Evolutionary conservation across 345 rosid species (phyloP).

Genomic region (Hevea brasiliensis): DNA sequence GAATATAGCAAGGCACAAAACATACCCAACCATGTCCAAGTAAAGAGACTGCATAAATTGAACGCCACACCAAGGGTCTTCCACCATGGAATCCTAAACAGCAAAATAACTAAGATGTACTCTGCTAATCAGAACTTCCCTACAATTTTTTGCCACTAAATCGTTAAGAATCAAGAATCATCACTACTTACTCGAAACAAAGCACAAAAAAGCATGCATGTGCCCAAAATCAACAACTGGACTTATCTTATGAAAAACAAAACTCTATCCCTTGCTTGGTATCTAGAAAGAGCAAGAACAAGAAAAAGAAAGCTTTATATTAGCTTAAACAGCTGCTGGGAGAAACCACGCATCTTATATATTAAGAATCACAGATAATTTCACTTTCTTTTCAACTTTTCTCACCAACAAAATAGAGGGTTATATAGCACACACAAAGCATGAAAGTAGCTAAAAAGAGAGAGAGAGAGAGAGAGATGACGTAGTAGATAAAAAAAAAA

Average conservation of each 20-base stretch:
- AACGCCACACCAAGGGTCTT: too few species aligned
- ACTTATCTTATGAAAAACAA: not conserved
- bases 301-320: not conserved
- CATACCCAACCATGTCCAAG: too few species aligned
- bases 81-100: not conserved
- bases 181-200: not conserved
- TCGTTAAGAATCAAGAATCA: not conserved
- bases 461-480: not conserved
- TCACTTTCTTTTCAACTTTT: not conserved
- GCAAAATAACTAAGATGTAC: not conserved
- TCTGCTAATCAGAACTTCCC: not conserved
- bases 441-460: not conserved
- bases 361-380: not conserved
- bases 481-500: not conserved
- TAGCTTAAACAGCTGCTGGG: too few species aligned
- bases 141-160: not conserved
- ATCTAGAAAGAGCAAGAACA: not conserved
- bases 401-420: slow-evolving; percentile 2
- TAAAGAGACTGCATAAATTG: too few species aligned
- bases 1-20: not conserved
- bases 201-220: slow-evolving; percentile 4
- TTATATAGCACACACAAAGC: not conserved
- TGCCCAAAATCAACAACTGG: not conserved
- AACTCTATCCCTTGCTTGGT: not conserved
- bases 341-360: not conserved